These are phyloP conservation scores for Sugiyamaella boreocaroliniensis DNA, from an alignment of 805 yeast species.

Conservation along the genomic window DNA sequence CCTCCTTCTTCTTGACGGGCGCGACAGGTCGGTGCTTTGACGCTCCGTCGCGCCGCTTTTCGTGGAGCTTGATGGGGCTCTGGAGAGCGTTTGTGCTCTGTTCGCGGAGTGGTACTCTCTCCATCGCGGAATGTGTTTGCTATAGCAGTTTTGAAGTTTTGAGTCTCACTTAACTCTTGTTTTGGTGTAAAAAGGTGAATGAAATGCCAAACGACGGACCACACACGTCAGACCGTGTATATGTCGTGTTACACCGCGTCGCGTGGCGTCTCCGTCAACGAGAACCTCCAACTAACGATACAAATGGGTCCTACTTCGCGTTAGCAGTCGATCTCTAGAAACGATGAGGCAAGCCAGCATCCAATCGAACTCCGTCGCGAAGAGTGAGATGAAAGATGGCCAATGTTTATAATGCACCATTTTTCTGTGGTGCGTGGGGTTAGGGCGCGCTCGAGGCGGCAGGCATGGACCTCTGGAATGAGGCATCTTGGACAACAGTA, in stretches of 20 bases:
- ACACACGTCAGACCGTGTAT: too few relatives aligned
- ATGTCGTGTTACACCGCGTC: not conserved
- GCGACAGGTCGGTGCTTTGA: not conserved
- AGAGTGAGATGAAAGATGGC: not conserved
- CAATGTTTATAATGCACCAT: not conserved
- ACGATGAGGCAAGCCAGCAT: not conserved
- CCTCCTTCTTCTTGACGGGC: not conserved
- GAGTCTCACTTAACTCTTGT: too few relatives aligned
- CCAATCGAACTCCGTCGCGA: not conserved
- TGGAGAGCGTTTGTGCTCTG: constrained; percentile 6
- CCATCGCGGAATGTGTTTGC: not conserved
- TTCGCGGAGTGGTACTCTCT: constrained; percentile 9
- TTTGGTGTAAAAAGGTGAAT: too few relatives aligned
- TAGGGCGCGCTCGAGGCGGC: not conserved
- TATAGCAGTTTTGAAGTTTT: not conserved
- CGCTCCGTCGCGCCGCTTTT: not conserved
- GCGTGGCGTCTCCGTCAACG: not conserved
- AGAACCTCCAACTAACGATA: not conserved
- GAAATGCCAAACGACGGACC: too few relatives aligned
- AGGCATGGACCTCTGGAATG: not conserved
- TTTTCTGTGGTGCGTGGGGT: not conserved
- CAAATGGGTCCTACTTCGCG: not conserved
- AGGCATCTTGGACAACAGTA: not conserved
- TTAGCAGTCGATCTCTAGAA: not conserved
- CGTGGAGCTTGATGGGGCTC: not conserved